Percentiles rank a stretch among this genome's conserved stretches.
These are phyloP conservation scores for Podila epicladia DNA, from an alignment of 192 early-diverging fungal genomes.

Conservation along the genomic window DNA sequence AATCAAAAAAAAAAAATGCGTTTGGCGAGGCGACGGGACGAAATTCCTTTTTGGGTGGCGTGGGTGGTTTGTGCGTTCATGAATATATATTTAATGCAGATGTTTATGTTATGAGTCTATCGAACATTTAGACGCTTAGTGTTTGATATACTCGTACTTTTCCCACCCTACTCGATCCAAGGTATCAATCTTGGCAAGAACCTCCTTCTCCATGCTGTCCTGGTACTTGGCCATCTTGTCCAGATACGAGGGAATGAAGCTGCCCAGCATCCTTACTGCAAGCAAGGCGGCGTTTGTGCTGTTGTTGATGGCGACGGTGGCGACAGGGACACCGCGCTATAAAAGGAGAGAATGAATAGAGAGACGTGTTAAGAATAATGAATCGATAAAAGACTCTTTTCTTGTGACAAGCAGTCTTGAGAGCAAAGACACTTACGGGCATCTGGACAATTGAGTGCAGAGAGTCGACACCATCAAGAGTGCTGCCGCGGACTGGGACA, in stretches of 20 bases:
- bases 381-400: background rate
- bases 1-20: background rate
- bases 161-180: slow-evolving; percentile 88
- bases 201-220: slow-evolving; percentile 86
- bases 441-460: slow-evolving; percentile 99
- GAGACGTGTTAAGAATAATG: background rate
- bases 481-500: slow-evolving; percentile 93
- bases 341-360: background rate
- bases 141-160: slow-evolving; percentile 66
- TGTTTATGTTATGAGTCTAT: background rate
- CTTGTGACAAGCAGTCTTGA: background rate
- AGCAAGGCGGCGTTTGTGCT: slow-evolving; percentile 95
- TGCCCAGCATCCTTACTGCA: slow-evolving; percentile 91
- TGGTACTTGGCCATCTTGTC: slow-evolving; percentile 84
- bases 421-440: slow-evolving; percentile 75
- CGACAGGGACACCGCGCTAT: slow-evolving; percentile 98
- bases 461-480: slow-evolving; percentile 96
- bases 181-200: slow-evolving; percentile 86
- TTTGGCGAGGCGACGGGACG: background rate
- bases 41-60: slow-evolving; percentile 2
- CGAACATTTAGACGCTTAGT: slow-evolving; percentile 8
- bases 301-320: slow-evolving; percentile 99
- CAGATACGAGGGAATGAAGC: slow-evolving; percentile 76
- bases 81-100: too few species aligned
- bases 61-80: background rate